phyloP scores from a whole-genome alignment of 306 rosid genomes.

The Vachellia collinsii region DNA sequence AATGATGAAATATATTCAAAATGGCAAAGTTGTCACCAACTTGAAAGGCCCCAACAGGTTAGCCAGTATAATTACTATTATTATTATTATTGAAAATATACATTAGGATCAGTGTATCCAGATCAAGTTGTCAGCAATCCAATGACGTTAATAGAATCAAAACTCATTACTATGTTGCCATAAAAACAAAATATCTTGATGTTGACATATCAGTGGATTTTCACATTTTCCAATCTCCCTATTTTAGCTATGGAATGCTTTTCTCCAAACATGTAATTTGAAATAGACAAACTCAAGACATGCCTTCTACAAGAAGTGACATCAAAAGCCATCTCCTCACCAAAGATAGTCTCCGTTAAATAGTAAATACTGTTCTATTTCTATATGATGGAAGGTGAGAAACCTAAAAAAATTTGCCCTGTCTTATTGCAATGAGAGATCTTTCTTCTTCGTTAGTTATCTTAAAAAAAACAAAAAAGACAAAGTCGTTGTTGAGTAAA shows the following conservation, averaged over 20 bases:
- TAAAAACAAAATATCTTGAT: too few species aligned
- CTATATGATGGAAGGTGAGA: neutral
- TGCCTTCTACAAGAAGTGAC: slow-evolving; percentile 1
- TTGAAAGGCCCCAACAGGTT: neutral
- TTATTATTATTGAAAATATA: neutral
- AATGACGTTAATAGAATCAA: neutral
- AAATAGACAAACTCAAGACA: neutral
- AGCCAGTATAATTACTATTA: neutral
- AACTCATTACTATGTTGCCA: neutral
- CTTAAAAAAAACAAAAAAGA: neutral
- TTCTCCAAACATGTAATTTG: neutral
- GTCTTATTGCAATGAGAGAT: neutral
- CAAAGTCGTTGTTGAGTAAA: neutral
- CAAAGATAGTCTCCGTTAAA: slow-evolving; percentile 1
- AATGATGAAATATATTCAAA: neutral
- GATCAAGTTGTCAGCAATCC: neutral
- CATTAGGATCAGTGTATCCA: neutral
- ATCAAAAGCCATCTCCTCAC: slow-evolving; percentile 1
- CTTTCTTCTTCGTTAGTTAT: neutral
- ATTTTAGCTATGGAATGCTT: neutral
- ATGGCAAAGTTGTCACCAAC: neutral
- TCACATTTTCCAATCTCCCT: neutral
- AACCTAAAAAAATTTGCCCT: neutral
- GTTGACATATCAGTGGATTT: neutral
- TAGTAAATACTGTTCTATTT: neutral